Evolutionary conservation across 2,329 filamentous ascomycete genomes (phyloP), one percentile per base, ranked within the genome.

Genomic region (Aschersonia sp.): DNA sequence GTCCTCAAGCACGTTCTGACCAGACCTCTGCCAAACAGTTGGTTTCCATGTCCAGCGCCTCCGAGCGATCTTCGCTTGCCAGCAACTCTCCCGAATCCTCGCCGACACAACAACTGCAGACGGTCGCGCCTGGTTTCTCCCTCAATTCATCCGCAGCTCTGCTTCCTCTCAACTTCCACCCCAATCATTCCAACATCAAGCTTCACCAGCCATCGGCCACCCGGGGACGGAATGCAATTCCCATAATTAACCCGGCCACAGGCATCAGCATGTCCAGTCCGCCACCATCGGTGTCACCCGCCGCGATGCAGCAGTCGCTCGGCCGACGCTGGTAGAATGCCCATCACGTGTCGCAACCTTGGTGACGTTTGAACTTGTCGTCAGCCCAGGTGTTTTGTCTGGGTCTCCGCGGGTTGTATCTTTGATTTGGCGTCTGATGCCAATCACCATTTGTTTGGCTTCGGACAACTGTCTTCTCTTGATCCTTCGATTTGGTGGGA

Each of bases 211-310:
- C 89, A 51, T 77, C 89, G 52, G 87, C 89, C 52, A 87, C 89
- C 54, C 86, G 92, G 56, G 80, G 84, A 50, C 87, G 89, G 67
- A 97, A 96, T 66, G 88, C 92, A 60, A 97, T 97, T 56, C 91
- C 91, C 51, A 98, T 98, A 64, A 87, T 97, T 68, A 94, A 98
- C 74, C 92, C 92, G 48, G 85, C 79, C 56, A 96, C 91, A 49
- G 89, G 92, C 61, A 81, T 89, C 65, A 78, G 80, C 60, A 84
- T 96, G 73, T 82, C 88, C 49, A 94, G 88, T 71, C 91, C 91
- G 56, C 88, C 91, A 30, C 83, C 83, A 42, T 82, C 78, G 51
- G 75, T 81, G 43, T 82, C 78, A 43, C 79, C 79, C 52, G 71
- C 71, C 61, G 72, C 77, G 62, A 74, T 82, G 71, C 75, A 77